Evolutionary conservation across 2,329 filamentous ascomycete genomes (phyloP).

Genomic region (Amesomyces nigricolor): DNA sequence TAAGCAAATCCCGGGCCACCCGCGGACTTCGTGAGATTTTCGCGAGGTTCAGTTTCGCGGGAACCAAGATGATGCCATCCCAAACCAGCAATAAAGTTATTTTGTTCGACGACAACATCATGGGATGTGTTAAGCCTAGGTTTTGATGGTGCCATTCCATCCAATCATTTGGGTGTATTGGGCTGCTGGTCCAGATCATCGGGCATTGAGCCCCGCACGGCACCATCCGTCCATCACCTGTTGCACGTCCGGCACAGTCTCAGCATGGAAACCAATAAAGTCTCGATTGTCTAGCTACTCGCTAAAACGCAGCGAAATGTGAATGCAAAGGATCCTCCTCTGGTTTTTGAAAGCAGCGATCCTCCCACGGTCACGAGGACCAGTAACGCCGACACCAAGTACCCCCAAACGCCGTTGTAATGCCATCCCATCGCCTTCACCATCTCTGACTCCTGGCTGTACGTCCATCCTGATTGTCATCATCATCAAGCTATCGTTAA

Average conservation of each 20-base stretch:
- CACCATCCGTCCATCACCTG: too few species aligned
- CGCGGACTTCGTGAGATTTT: background rate
- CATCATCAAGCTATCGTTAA: constrained; percentile 5
- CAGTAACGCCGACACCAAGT: constrained; percentile 9
- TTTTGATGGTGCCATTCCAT: too few species aligned
- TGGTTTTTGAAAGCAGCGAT: constrained; percentile 7
- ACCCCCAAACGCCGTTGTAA: constrained; percentile 12
- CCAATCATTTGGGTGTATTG: too few species aligned
- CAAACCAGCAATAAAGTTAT: too few species aligned
- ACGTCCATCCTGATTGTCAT: background rate
- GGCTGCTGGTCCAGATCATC: too few species aligned
- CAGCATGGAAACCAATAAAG: background rate
- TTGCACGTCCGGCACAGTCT: background rate
- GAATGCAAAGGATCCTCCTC: background rate
- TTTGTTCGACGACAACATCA: too few species aligned
- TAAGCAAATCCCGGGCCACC: too few species aligned
- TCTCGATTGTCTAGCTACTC: constrained; percentile 9
- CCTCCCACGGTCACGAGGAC: background rate
- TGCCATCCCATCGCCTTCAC: constrained; percentile 15
- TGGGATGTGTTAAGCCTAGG: too few species aligned
- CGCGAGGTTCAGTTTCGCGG: too few species aligned
- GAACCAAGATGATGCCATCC: too few species aligned
- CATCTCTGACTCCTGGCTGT: constrained; percentile 2
- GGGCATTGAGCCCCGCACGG: too few species aligned
- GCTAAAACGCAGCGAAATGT: background rate